Evolutionary conservation across 2,329 filamentous ascomycete species (phyloP), one percentile per base, ranked within the genome.

Genomic region (Ceratocystis albifundus): DNA sequence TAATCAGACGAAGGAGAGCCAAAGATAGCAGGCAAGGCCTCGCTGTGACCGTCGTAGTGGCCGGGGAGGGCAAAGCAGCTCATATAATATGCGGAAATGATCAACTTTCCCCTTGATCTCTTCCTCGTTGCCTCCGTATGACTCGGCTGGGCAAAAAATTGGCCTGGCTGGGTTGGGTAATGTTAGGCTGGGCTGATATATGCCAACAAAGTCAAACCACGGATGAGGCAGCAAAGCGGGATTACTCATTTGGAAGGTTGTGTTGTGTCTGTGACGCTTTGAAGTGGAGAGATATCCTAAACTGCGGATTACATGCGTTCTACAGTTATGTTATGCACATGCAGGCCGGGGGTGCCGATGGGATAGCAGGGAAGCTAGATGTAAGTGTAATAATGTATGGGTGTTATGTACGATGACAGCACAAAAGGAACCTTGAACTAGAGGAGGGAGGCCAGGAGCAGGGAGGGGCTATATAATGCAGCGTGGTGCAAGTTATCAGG

Each of bases 1-100:
- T 30, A 41, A 46, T 50, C 53, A 57, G 57, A 66, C 28, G 61
- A 66, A 64, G 10, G 30, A 66, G 62, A 64, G 17, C 46, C 8
- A 32, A 36, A 10, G 32, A 36, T 36, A 36, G 32, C 32, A 36
- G 36, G 36, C 36, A 41, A 41, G 36, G 36, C 36, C 36, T 41
- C 36, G 36, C 36, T 41, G 36, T 41, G 10, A 4, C 12, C 36
- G 10, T 41, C 10, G 10, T 41, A 3, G 36, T 41, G 25, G 10
- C 25, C 25, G 53, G 28, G 53, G 53, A 2, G 25, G 25, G 12
- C 50, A 25, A 17, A n/a, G 48, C 17, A 0, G n/a, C 12, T 3
- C 12, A 17, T n/a, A 1, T 25, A 25, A 3, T 22, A 25, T 10
- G n/a, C 22, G 15, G 50, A 55, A 55, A 55, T 55, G 50, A 55